These are phyloP conservation scores for Kwoniella newhampshirensis DNA, from an alignment of 768 basidiomycete genomes.

Conservation along the genomic window DNA sequence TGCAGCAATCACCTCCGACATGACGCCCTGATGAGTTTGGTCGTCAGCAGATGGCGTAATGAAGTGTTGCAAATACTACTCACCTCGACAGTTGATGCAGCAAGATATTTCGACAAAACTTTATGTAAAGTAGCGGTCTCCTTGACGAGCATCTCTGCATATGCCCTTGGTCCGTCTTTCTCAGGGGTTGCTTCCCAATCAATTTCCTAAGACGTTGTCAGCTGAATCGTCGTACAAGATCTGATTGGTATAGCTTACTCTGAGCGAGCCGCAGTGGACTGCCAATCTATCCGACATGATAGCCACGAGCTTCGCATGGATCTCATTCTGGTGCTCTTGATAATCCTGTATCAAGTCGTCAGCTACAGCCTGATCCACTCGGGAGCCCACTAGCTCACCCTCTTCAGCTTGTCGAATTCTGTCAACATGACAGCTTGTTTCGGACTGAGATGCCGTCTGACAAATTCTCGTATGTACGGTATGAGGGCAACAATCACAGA, in stretches of 20 bases:
- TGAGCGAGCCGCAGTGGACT: constrained; percentile 78
- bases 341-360: constrained; percentile 65
- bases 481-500: constrained; percentile 92
- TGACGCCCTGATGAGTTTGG: constrained; percentile 91
- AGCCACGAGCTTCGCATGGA: constrained; percentile 92
- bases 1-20: constrained; percentile 90
- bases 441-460: constrained; percentile 85
- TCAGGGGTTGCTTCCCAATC: constrained; percentile 64
- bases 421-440: constrained; percentile 96
- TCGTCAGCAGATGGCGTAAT: too few species aligned
- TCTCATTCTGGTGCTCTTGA: constrained; percentile 99
- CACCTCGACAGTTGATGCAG: constrained; percentile 77
- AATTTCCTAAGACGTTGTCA: constrained; percentile 59
- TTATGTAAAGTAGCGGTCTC: constrained; percentile 95
- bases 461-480: constrained; percentile 91
- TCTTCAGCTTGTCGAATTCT: constrained; percentile 97
- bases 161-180: constrained; percentile 55
- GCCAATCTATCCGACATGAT: constrained; percentile 95
- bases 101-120: constrained; percentile 86
- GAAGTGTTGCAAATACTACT: too few species aligned
- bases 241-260: constrained; percentile 56
- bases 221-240: neutral
- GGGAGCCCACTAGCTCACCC: constrained; percentile 60
- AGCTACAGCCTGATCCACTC: constrained; percentile 5
- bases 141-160: constrained; percentile 89